A percentile compares a stretch with the other conserved stretches of the same genome.
phyloP scores from a whole-genome alignment of 192 early-diverging fungal species.

The Coemansia sp. region DNA sequence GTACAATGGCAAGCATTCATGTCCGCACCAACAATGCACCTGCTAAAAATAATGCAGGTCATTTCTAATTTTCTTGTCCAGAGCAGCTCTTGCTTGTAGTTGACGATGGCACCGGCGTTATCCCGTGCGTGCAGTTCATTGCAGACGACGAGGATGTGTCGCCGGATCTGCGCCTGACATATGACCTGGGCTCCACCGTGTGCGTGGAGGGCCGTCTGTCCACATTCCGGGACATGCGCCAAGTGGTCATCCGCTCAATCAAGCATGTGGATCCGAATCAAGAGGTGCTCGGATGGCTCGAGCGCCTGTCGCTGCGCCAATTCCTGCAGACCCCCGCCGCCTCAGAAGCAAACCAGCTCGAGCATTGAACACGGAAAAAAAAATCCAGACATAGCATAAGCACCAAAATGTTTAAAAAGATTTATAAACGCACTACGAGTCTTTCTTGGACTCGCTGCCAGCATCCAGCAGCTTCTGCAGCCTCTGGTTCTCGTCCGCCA shows the following conservation, averaged over 20 bases:
- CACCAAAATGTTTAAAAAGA: neutral
- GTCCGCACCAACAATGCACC: too few species aligned
- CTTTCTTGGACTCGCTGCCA: slow-evolving; percentile 46
- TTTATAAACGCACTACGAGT: slow-evolving; percentile 10
- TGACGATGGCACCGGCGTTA: slow-evolving; percentile 47
- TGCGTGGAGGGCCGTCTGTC: slow-evolving; percentile 32
- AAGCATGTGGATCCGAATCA: slow-evolving; percentile 22
- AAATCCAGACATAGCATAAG: too few species aligned
- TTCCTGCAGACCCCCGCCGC: neutral
- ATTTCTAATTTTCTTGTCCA: too few species aligned
- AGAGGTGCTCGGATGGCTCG: slow-evolving; percentile 42
- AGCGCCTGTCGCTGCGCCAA: slow-evolving; percentile 33
- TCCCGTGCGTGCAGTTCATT: slow-evolving; percentile 35
- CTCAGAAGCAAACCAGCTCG: neutral
- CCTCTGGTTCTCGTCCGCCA: slow-evolving; percentile 44
- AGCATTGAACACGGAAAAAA: neutral
- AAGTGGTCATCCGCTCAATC: slow-evolving; percentile 25
- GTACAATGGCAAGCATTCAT: slow-evolving; percentile 20
- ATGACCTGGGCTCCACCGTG: slow-evolving; percentile 26
- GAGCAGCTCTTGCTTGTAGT: too few species aligned
- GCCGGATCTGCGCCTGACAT: neutral
- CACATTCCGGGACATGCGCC: slow-evolving; percentile 27
- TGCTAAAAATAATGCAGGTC: neutral
- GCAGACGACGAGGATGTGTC: slow-evolving; percentile 22
- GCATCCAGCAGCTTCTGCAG: slow-evolving; percentile 36